Evolutionary conservation across 2,329 filamentous ascomycete genomes (phyloP), one percentile per base, ranked within the genome.

Genomic region (Pseudocercospora fuligena): DNA sequence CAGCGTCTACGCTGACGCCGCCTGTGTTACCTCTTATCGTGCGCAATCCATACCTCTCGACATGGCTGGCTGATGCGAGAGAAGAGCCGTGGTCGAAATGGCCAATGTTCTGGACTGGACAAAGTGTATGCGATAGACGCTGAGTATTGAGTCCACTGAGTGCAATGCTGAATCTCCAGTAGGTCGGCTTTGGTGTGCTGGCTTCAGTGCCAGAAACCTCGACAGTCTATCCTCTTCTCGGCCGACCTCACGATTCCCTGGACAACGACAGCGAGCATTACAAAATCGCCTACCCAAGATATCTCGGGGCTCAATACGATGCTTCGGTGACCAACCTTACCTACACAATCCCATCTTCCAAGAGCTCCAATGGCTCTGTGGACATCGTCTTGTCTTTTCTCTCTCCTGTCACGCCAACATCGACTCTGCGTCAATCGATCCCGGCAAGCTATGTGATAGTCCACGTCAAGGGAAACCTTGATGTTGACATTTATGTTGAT

Each of bases 21-120:
- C 82, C 83, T 12, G 81, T 85, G 6, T 78, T 85, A 56, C 83
- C 83, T 14, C 78, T 85, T 69, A 80, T 84, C 65, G 83, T 85
- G 54, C 79, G 83, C 64, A 85, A 82, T 66, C 83, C 83, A 16
- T 85, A 85, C 72, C 75, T 85, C 63, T 84, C 81, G 64, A 83
- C 82, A 73, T 86, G 78, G 84, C 82, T 92, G 64, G 83, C 84
- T 57, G 85, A 87, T 78, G 91, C 92, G 47, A 86, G 93, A 71
- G 86, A 90, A 64, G 85, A 85, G 54, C 93, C 93, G 1, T 96
- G 92, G 92, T 86, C 88, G 62, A 86, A 88, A 80, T 97, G 93
- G 93, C 93, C 93, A 25, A 94, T 94, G 78, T 93, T 94, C 78
- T 94, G 89, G 84, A 92, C 90, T 6, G 91, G 91, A 36, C 83